A percentile compares a stretch with the other conserved stretches of the same genome.
Conservation (phyloP, 768 basidiomycete genomes). For the Leccinellum rugosiceps region DNA sequence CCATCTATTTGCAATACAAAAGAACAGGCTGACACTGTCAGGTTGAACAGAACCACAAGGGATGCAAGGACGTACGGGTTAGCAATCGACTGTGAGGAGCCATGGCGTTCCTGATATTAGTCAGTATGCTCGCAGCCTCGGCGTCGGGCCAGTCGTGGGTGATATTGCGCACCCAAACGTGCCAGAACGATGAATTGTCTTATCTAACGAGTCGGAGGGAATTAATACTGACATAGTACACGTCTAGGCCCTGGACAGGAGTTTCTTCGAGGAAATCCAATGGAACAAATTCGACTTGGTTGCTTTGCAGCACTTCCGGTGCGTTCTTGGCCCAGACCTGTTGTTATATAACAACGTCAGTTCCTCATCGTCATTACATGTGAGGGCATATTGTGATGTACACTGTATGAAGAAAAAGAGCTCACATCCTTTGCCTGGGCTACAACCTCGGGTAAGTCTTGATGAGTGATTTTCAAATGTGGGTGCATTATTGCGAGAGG, state of each 20-base stretch:
- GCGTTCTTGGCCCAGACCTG: neutral
- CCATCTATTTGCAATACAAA: slow-evolving; percentile 14
- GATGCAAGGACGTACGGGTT: slow-evolving; percentile 25
- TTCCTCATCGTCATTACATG: neutral
- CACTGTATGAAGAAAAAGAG: neutral
- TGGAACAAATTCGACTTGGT: neutral
- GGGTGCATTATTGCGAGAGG: neutral
- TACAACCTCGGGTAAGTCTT: neutral
- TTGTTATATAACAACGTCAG: neutral
- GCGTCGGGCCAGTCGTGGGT: slow-evolving; percentile 34
- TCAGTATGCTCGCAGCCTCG: slow-evolving; percentile 30
- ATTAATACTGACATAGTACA: neutral
- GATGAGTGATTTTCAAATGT: neutral
- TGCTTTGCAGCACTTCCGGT: slow-evolving; percentile 8
- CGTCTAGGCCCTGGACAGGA: neutral
- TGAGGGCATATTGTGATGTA: too few species aligned
- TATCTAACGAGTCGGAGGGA: neutral
- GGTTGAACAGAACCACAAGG: neutral
- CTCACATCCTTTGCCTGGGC: neutral
- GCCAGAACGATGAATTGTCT: neutral
- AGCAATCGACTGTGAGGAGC: slow-evolving; percentile 27
- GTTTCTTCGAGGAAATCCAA: neutral
- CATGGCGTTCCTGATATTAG: slow-evolving; percentile 30
- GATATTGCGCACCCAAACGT: slow-evolving; percentile 23
- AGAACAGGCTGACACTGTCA: neutral